A percentile compares a stretch with the other conserved stretches of the same genome.
phyloP scores from a whole-genome alignment of 106 monocot genomes.

The Dendrobium officinale region DNA sequence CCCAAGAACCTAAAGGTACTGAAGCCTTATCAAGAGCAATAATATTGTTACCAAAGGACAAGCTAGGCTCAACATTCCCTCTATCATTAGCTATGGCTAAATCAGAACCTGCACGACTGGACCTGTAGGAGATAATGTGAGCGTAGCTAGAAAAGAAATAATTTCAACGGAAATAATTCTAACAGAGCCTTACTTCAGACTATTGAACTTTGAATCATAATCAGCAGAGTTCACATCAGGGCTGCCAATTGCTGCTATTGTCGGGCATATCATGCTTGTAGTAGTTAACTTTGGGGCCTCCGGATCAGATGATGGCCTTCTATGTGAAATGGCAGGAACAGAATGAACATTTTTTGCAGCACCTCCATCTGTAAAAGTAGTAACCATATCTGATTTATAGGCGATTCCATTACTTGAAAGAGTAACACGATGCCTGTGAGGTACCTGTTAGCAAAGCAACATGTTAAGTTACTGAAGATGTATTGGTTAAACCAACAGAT shows the following conservation, averaged over 20 bases:
- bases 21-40: constrained; percentile 19
- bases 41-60: constrained; percentile 35
- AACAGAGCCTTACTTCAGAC: constrained; percentile 38
- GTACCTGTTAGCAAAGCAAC: constrained; percentile 25
- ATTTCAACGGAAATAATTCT: not conserved
- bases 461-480: not conserved
- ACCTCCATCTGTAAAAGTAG: constrained; percentile 6
- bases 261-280: constrained; percentile 28
- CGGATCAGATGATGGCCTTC: constrained; percentile 16
- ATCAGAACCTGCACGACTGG: constrained; percentile 19
- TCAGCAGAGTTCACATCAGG: constrained; percentile 19
- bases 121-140: constrained; percentile 35
- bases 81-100: constrained; percentile 16
- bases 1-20: constrained; percentile 48
- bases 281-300: constrained; percentile 25
- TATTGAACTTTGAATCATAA: constrained; percentile 28
- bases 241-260: constrained; percentile 44
- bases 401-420: constrained; percentile 16
- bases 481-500: not conserved
- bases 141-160: not conserved
- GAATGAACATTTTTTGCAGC: constrained; percentile 8
- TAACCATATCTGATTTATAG: constrained; percentile 30
- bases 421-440: constrained; percentile 36
- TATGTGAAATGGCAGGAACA: constrained; percentile 18
- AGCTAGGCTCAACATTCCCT: constrained; percentile 30